Evolutionary conservation across 1,284 basidiomycete species (phyloP).

Genomic region (Ceratobasidium sp.): DNA sequence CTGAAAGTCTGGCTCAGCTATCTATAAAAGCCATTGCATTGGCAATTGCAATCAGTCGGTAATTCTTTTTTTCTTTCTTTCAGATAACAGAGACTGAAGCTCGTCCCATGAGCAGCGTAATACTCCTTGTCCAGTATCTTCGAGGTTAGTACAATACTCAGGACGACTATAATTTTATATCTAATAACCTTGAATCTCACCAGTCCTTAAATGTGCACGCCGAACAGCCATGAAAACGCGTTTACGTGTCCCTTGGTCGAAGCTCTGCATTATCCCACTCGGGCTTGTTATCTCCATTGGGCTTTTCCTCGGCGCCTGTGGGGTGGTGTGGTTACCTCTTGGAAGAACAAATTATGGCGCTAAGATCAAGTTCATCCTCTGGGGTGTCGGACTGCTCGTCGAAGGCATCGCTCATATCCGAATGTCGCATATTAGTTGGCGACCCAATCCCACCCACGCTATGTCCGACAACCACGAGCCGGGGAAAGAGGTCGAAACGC

Average conservation of each 20-base stretch:
- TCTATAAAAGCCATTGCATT: constrained; percentile 25
- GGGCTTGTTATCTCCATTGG: constrained; percentile 7
- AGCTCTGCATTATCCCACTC: constrained; percentile 10
- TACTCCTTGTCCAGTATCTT: constrained; percentile 27
- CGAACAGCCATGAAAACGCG: not conserved
- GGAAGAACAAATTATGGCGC: not conserved
- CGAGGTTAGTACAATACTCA: constrained; percentile 1
- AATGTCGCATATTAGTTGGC: not conserved
- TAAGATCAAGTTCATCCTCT: not conserved
- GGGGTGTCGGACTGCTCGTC: not conserved
- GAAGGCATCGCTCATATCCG: not conserved
- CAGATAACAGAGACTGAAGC: not conserved
- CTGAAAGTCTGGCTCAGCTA: not conserved
- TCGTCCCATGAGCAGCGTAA: not conserved
- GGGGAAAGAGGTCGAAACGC: no score
- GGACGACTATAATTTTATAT: not conserved
- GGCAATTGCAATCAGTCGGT: constrained; percentile 30
- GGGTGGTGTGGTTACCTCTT: not conserved
- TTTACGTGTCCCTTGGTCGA: not conserved
- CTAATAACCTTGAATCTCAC: not conserved
- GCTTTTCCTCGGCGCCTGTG: not conserved
- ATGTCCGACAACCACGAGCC: no score
- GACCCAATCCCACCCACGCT: not conserved
- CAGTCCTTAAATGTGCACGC: constrained; percentile 11
- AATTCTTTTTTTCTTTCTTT: not conserved